Evolutionary conservation across 805 yeast genomes (phyloP), one percentile per base, ranked within the genome.

Genomic region (Sugiyamaella smithiae): DNA sequence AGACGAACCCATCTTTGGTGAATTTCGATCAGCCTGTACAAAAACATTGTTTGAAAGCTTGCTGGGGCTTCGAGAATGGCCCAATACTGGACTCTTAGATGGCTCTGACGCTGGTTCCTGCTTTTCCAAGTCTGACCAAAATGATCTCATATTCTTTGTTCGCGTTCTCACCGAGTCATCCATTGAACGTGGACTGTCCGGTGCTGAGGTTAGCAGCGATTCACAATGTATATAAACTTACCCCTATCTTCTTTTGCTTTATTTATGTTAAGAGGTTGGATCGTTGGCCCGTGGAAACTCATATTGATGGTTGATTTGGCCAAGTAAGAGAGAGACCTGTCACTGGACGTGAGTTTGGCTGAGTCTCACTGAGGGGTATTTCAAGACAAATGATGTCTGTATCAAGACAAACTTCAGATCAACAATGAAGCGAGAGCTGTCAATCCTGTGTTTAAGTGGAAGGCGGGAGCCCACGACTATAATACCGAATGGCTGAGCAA

Each of bases 51-150:
- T 40, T 28, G 48, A 26, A 16, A 48, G 41, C 22, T 40, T 40
- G 14, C 43, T 12, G 22, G 28, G 19, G 12, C 32, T 29, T 28
- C 20, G n/a, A 25, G 43, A 12, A 2, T 16, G 19, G 2, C 32
- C 22, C 22, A 42, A 25, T 12, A 40, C 22, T 6, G 49, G 49
- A 28, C 46, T 43, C n/a, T 45, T 19, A 20, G 46, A 28, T 4
- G 52, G 49, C n/a, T 36, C 9, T 12, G n/a, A 14, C 1, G 25
- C 40, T 26, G 31, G 16, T 12, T 47, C 48, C 5, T 42, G 45
- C 43, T 53, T 51, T 25, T 57, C 60, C 43, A 57, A 25, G 26
- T 57, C 58, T 5, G 55, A 41, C 60, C 60, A 57, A 23, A 57
- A 57, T 2, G 56, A 49, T 43, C 59, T 22, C 55, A 57, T 40